These are phyloP conservation scores for Antarctomyces pellizariae DNA, from an alignment of 495 filamentous ascomycete genomes.

Conservation along the genomic window DNA sequence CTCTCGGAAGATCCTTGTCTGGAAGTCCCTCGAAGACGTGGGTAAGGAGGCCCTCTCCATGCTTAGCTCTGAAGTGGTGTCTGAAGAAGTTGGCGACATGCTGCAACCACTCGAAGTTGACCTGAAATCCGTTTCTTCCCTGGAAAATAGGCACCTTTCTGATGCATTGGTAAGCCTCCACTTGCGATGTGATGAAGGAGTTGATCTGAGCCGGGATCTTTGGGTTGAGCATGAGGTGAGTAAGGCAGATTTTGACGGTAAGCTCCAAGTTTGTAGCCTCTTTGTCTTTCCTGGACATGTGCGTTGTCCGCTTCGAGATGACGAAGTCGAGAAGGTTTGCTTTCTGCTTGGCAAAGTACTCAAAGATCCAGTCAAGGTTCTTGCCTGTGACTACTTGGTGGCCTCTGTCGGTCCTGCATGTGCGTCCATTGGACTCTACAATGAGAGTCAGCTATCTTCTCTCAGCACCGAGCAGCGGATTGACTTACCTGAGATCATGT, in stretches of 20 bases:
- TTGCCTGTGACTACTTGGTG: too few species aligned
- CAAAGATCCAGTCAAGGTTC: neutral
- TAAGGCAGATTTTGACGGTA: conserved; percentile 8
- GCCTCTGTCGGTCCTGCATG: too few species aligned
- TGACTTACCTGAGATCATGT: conserved; percentile 1
- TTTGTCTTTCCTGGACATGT: neutral
- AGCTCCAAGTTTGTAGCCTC: neutral
- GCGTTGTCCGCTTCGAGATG: neutral
- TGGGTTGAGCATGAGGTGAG: conserved; percentile 6
- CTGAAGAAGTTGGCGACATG: conserved; percentile 11
- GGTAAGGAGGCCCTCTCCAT: conserved; percentile 8
- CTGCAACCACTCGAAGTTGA: conserved; percentile 7
- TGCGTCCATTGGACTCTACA: conserved; percentile 1
- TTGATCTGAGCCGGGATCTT: conserved; percentile 1
- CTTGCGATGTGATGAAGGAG: conserved; percentile 9
- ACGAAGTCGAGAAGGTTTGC: neutral
- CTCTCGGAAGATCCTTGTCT: conserved; percentile 4
- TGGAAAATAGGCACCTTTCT: conserved; percentile 6
- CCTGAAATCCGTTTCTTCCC: conserved; percentile 3
- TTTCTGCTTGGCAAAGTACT: neutral
- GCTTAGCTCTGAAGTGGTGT: conserved; percentile 8
- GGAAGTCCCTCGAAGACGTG: conserved; percentile 5
- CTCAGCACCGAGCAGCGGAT: conserved; percentile 2
- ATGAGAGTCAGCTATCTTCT: neutral
- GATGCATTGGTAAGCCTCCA: conserved; percentile 3